Conservation (phyloP, 2,329 filamentous ascomycete species). For the Colletotrichum aenigma region DNA sequence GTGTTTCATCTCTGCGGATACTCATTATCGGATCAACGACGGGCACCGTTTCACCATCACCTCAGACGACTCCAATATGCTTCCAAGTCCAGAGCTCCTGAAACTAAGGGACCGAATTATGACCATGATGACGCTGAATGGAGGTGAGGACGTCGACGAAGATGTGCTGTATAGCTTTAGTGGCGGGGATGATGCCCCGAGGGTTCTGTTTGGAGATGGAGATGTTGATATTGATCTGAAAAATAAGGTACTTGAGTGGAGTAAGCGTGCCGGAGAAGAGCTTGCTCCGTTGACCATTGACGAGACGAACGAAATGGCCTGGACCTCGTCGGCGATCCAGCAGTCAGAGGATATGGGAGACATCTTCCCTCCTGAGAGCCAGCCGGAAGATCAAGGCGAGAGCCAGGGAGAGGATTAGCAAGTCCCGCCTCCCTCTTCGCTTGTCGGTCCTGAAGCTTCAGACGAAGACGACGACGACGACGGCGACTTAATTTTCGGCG, state of each 20-base stretch:
- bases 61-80: background rate
- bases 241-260: background rate
- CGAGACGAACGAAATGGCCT: accelerated
- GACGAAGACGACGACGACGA: too few relatives aligned
- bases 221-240: background rate
- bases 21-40: background rate
- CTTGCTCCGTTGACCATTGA: background rate
- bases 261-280: background rate
- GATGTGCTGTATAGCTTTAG: background rate
- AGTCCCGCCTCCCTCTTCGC: background rate
- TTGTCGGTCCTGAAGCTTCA: too few relatives aligned
- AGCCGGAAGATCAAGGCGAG: background rate
- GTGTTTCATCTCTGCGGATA: background rate
- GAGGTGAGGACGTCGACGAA: accelerated
- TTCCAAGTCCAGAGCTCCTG: background rate
- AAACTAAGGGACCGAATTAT: background rate
- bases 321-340: background rate
- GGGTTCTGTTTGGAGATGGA: background rate
- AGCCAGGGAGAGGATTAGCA: background rate
- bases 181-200: background rate
- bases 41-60: background rate
- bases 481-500: too few relatives aligned
- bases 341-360: background rate
- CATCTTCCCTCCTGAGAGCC: background rate
- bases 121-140: background rate